Evolutionary conservation across 768 basidiomycete species (phyloP).

Genomic region (Gloeostereum incarnatum): DNA sequence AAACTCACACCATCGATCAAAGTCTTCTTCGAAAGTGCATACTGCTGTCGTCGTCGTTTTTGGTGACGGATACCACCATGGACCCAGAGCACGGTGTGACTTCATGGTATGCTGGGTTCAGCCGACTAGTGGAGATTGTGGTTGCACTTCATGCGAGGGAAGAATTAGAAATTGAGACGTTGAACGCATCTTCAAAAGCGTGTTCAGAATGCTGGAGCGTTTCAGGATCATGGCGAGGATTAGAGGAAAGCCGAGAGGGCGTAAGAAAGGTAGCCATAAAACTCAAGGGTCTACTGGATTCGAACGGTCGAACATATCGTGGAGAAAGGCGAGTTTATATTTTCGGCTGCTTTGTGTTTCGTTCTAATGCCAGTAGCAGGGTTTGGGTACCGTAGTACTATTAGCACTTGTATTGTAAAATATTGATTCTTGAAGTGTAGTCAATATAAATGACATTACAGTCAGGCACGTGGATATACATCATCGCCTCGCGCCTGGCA

Average conservation of each 20-base stretch:
- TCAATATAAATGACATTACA: no score
- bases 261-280: conserved; percentile 53
- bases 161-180: conserved; percentile 70
- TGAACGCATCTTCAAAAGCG: conserved; percentile 58
- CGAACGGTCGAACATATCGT: conserved; percentile 36
- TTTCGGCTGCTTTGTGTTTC: no score
- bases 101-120: conserved; percentile 63
- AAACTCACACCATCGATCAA: conserved; percentile 47
- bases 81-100: conserved; percentile 44
- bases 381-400: no score
- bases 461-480: no score
- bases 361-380: no score
- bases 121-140: conserved; percentile 61
- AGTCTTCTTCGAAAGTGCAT: conserved; percentile 51
- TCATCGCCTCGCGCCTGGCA: no score
- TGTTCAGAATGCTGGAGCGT: conserved; percentile 81
- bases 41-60: conserved; percentile 67
- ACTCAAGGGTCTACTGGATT: conserved; percentile 48
- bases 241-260: conserved; percentile 54
- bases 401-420: no score
- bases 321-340: no score
- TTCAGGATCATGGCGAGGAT: conserved; percentile 56
- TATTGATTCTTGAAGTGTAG: no score
- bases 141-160: conserved; percentile 57
- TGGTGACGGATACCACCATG: conserved; percentile 64